Base-by-base conservation (phyloP, 2,329 filamentous ascomycete species). In the Aspergillus vadensis region DNA sequence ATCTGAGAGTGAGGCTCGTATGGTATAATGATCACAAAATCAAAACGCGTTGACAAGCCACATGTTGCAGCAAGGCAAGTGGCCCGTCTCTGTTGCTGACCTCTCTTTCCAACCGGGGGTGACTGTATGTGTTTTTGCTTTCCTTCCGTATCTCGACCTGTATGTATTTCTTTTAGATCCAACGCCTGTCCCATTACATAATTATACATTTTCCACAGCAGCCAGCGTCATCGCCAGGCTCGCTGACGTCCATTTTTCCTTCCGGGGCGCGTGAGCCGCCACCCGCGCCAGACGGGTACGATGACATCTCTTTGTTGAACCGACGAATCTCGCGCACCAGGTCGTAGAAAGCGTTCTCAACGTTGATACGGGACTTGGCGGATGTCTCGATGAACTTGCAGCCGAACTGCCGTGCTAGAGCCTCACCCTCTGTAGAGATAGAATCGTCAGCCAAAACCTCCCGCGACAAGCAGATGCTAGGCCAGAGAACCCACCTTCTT, bases 381-480 rank as follows among this genome's bases (percentile, higher is more conserved):
- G 95, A 99, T 12, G 95, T 98, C 83, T 99, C 95, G 81, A 98
- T 96, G 82, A 98, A 99, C 76, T 95, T 96, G 89, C 95, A 99
- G 75, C 88, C 89, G 78, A 99, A 98, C 66, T 89, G 88, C 70
- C 86, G 86, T 65, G 93, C 94, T 68, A 98, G 83, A 62, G 88
- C 86, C 80, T 95, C 90, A 72, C 94, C 94, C 88, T 98, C 94
- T 97, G 79, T 27, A 59, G 21, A 72, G 53, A 49, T 51, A 30
- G 32, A 44, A 55, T 21, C 36, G 51, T 56, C 38, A 53, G 55
- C 58, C 32, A 63, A 54, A 25, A 44, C 27, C 48, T 49, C 41
- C 17, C 14, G 27, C 5, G 51, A 17, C 19, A 21, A 32, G 17
- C 15, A 43, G n/a, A 49, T n/a, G 27, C 27, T 9, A 14, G 39